A percentile compares a stretch with the other conserved stretches of the same genome.
Conservation (phyloP, 441 rosid species). For the Erodium texanum region DNA sequence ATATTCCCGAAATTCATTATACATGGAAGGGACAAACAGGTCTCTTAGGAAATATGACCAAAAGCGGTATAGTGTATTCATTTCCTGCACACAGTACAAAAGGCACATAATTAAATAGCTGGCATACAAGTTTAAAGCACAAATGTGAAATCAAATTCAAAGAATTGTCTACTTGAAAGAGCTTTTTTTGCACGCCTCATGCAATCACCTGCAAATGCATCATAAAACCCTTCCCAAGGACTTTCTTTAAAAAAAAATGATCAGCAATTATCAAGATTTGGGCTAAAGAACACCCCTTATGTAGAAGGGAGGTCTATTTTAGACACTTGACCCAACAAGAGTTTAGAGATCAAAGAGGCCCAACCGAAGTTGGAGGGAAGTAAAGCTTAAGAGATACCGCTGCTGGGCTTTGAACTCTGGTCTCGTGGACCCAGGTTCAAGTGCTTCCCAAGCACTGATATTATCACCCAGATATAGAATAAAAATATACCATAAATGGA, state of each 20-base stretch:
- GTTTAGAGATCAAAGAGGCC: too few relatives aligned
- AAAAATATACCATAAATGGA: not conserved
- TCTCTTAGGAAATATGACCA: constrained; percentile 95
- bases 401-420: too few relatives aligned
- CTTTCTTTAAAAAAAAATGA: not conserved
- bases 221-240: not conserved
- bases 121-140: not conserved
- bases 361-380: too few relatives aligned
- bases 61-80: constrained; percentile 89
- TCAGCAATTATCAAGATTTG: too few relatives aligned
- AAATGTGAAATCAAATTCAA: not conserved
- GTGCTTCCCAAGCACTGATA: too few relatives aligned
- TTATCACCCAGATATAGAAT: not conserved
- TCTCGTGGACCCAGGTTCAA: too few relatives aligned
- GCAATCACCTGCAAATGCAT: not conserved
- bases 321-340: too few relatives aligned
- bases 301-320: too few relatives aligned
- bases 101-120: not conserved
- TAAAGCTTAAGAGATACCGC: too few relatives aligned
- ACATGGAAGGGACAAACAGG: constrained; percentile 62
- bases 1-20: constrained; percentile 69
- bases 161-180: not conserved
- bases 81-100: constrained; percentile 53
- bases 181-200: not conserved
- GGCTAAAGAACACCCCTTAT: too few relatives aligned